Evolutionary conservation across 2,329 filamentous ascomycete species (phyloP), one percentile per base, ranked within the genome.

Genomic region (Ceratocystis colombiana): DNA sequence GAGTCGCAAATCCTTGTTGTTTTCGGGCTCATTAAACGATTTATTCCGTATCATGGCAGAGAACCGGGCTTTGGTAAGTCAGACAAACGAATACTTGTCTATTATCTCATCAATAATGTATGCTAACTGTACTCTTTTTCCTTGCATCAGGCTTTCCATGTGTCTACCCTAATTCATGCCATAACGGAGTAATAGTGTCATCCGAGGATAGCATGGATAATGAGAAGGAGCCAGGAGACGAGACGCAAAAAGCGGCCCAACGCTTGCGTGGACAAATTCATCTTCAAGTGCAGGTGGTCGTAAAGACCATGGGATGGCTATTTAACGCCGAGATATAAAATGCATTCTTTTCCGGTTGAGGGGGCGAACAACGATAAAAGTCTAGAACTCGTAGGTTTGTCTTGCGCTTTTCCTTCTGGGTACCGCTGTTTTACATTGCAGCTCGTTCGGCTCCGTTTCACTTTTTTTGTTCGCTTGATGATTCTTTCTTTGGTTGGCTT

Each of bases 41-140:
- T 75, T 90, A 22, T 88, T 84, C 72, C 87, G 87, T 73, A 81
- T 89, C 55, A 81, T 89, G 76, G 82, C 85, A 41, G 84, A 89
- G 73, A 90, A 90, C 70, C 79, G 78, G 73, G 78, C 80, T 66
- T 73, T 88, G 76, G 83, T 84, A 76, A 71, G 80, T 76, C 50
- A 8, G 2, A 6, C 0, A 25, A 7, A 15, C 4, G 8, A 10
- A 20, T 55, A 55, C 44, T 50, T 61, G 71, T 71, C 15, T 33
- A 7, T 65, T 8, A 15, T 15, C 17, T 64, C 2, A 68, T 59
- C 64, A 55, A 59, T 5, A 2, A 25, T 12, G 37, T 53, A 28
- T 53, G 15, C 59, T 67, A 66, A 68, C 37, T 25, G 37, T 62
- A 63, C 28, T 28, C 12, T 59, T 22, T 48, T 53, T 53, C 7